Evolutionary conservation across 345 rosid genomes (phyloP), one percentile per base, ranked within the genome.

Genomic region (Arabidopsis arenosa): DNA sequence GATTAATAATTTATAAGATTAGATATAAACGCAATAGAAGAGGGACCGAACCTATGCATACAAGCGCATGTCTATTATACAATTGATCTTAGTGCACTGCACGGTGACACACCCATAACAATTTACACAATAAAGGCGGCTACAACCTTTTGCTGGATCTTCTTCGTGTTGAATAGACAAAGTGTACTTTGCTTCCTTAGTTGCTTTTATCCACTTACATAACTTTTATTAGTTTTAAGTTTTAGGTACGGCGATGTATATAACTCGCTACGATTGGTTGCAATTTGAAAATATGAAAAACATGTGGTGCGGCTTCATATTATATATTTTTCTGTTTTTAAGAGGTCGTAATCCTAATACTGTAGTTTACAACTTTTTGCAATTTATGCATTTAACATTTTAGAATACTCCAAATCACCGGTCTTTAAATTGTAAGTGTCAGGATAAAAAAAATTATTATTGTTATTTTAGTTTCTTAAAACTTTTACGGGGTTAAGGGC

Each of bases 91-190:
- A 41, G 45, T 4, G 12, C 15, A 57, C 72, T 75, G 78, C 73
- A 57, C 15, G 35, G 60, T 66, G 78, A 66, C 79, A 66, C 79
- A 66, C 17, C 30, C 6, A 66, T 39, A 58, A 37, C 78, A 49
- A 75, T 28, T 39, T 37, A 49, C 67, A 37, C 59, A 75, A 57
- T 33, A 47, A 75, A 58, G 79, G 79, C 79, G 68, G 79, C 79
- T 60, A 58, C 73, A 51, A 17, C 18, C 62, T 37, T 28, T 28
- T 39, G 65, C 15, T 65, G 66, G 59, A 74, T 57, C 10, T 54
- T 54, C 52, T 26, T 40, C 7, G 14, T 23, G 28, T 40, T 40
- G 62, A 54, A 40, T 9, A 12, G 45, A 45, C 58, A 60, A 49
- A 48, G 30, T 37, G 49, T 60, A 49, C 48, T 23, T 23, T 23